phyloP scores from a whole-genome alignment of 257 asterid species.

The Nicotiana attenuata region DNA sequence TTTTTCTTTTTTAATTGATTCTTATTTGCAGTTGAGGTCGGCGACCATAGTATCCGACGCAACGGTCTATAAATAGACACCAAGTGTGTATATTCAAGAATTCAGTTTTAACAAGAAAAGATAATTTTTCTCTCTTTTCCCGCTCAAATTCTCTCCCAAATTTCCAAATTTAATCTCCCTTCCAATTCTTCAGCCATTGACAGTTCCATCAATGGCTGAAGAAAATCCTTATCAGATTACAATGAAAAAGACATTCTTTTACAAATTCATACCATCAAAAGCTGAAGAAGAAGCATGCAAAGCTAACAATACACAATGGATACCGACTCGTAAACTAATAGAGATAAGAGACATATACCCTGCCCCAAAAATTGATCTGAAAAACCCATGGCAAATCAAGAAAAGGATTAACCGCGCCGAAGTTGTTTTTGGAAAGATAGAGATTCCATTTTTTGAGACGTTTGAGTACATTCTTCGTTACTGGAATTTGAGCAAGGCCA shows the following conservation, averaged over 20 bases:
- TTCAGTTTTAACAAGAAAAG: background rate
- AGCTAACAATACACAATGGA: background rate
- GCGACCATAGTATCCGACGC: no score
- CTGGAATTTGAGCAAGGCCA: slow-evolving; percentile 41
- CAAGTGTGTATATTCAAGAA: background rate
- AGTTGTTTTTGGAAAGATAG: background rate
- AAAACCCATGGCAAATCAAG: slow-evolving; percentile 41
- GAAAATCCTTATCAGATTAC: background rate
- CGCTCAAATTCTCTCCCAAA: background rate
- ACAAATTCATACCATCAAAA: slow-evolving; percentile 29
- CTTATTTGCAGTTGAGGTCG: no score
- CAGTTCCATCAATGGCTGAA: background rate
- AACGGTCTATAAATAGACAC: background rate
- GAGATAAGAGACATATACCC: slow-evolving; percentile 42
- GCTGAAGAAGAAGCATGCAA: slow-evolving; percentile 23
- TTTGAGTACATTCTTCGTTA: slow-evolving; percentile 39
- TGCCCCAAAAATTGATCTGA: slow-evolving; percentile 19
- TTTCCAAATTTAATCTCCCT: background rate
- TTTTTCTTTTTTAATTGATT: no score
- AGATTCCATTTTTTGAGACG: background rate
- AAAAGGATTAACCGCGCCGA: background rate
- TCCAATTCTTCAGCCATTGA: background rate
- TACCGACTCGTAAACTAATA: slow-evolving; percentile 20
- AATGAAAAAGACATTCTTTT: slow-evolving; percentile 32
- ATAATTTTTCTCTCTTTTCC: background rate